Conservation (phyloP, 2,329 filamentous ascomycete genomes). For the Aspergillus pseudoterreus region DNA sequence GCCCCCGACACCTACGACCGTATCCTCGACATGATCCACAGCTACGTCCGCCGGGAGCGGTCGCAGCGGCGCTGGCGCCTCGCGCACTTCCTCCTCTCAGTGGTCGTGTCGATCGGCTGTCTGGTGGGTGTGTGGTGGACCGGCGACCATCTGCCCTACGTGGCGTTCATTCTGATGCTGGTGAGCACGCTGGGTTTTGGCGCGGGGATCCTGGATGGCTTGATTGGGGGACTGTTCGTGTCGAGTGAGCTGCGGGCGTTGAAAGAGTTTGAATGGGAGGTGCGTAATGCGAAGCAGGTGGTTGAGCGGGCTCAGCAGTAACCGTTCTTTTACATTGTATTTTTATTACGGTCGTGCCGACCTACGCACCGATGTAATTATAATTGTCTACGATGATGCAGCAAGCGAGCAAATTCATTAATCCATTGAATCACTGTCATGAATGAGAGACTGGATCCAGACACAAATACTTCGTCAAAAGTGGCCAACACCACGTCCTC, state of each 20-base stretch:
- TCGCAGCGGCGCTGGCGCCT: slow-evolving; percentile 69
- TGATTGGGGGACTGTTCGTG: slow-evolving; percentile 85
- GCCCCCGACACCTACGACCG: slow-evolving; percentile 61
- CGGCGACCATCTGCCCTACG: slow-evolving; percentile 60
- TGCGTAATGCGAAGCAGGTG: slow-evolving; percentile 57
- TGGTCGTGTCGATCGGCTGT: slow-evolving; percentile 68
- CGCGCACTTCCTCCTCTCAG: slow-evolving; percentile 66
- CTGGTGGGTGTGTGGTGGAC: slow-evolving; percentile 84
- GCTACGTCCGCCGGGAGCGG: slow-evolving; percentile 68
- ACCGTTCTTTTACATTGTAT: neutral
- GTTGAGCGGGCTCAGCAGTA: neutral
- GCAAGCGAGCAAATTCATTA: neutral
- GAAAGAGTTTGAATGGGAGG: slow-evolving; percentile 92
- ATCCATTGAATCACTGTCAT: neutral
- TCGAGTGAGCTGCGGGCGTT: slow-evolving; percentile 76
- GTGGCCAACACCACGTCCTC: neutral
- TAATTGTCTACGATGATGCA: neutral
- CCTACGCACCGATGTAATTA: neutral
- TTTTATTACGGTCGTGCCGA: no score
- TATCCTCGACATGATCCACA: slow-evolving; percentile 66
- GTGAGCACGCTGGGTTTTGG: slow-evolving; percentile 73
- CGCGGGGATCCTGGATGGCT: slow-evolving; percentile 74
- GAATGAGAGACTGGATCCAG: slow-evolving; percentile 4
- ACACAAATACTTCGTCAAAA: neutral
- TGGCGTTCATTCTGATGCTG: slow-evolving; percentile 76